phyloP scores from a whole-genome alignment of 2,329 filamentous ascomycete genomes.

The Talaromyces sp. region DNA sequence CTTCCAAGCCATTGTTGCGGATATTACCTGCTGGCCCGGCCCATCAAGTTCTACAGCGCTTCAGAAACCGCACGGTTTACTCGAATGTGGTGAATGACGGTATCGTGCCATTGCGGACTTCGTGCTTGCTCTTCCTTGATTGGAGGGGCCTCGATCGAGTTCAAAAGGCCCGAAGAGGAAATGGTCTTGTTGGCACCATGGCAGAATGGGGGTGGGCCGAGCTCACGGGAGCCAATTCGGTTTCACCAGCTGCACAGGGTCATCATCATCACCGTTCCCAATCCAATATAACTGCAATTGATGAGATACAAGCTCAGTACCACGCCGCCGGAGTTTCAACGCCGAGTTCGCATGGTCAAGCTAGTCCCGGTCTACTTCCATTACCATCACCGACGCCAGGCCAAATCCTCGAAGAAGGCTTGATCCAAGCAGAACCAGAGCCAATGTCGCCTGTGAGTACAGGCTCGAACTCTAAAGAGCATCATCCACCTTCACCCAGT shows the following conservation, averaged over 20 bases:
- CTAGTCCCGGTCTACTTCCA: background rate
- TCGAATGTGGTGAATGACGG: constrained; percentile 98
- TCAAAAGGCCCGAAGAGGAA: constrained; percentile 89
- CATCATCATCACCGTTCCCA: constrained; percentile 27
- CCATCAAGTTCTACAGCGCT: constrained; percentile 79
- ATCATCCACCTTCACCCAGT: constrained; percentile 30
- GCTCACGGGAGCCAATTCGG: constrained; percentile 66
- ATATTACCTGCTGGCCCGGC: constrained; percentile 90
- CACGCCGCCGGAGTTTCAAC: background rate
- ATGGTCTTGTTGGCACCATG: constrained; percentile 86
- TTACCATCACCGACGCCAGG: constrained; percentile 19
- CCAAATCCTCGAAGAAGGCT: constrained; percentile 23
- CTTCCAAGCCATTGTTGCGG: constrained; percentile 81
- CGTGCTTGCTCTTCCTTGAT: constrained; percentile 92
- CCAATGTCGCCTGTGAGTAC: constrained; percentile 6
- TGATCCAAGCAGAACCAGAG: constrained; percentile 20
- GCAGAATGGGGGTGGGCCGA: constrained; percentile 95
- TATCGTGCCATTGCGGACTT: constrained; percentile 91
- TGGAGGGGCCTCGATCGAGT: constrained; percentile 93
- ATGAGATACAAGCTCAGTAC: background rate
- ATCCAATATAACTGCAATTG: constrained; percentile 27
- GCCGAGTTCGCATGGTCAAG: background rate
- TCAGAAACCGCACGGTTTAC: constrained; percentile 86
- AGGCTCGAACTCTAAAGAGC: constrained; percentile 20
- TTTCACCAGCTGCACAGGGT: constrained; percentile 45